These are phyloP conservation scores for Candida orba DNA, from an alignment of 805 yeast species.

Conservation along the genomic window DNA sequence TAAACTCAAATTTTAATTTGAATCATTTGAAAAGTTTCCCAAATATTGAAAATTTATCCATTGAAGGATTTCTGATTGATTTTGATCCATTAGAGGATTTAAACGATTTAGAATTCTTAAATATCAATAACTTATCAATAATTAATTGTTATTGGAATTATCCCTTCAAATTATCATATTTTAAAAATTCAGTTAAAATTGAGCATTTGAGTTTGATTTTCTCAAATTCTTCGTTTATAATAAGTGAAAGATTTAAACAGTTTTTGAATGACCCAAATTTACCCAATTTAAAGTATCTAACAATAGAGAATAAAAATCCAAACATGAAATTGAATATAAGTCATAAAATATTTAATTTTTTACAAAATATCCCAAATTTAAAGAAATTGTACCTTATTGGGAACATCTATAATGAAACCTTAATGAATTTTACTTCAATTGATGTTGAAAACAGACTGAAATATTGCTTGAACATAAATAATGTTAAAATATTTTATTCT, in stretches of 20 bases:
- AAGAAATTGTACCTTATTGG: slow-evolving; percentile 25
- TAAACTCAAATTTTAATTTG: slow-evolving; percentile 31
- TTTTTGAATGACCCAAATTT: slow-evolving; percentile 25
- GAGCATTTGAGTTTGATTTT: slow-evolving; percentile 22
- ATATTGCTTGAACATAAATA: slow-evolving; percentile 22
- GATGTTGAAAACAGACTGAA: slow-evolving; percentile 23
- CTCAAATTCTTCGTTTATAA: slow-evolving; percentile 24
- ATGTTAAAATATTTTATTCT: slow-evolving; percentile 29
- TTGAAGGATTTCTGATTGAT: slow-evolving; percentile 36
- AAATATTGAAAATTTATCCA: slow-evolving; percentile 26
- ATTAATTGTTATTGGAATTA: slow-evolving; percentile 50
- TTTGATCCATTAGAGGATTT: slow-evolving; percentile 29
- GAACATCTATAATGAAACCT: slow-evolving; percentile 28
- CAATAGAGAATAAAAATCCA: slow-evolving; percentile 24
- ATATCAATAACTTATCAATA: slow-evolving; percentile 26
- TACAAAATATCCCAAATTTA: slow-evolving; percentile 27
- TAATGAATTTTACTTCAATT: slow-evolving; percentile 22
- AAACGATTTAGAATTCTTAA: slow-evolving; percentile 13
- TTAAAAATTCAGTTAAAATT: slow-evolving; percentile 20
- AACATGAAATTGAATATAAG: slow-evolving; percentile 26
- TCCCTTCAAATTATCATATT: slow-evolving; percentile 38
- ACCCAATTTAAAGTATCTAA: slow-evolving; percentile 20
- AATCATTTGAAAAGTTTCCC: slow-evolving; percentile 35
- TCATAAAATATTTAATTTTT: slow-evolving; percentile 24
- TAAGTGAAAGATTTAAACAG: slow-evolving; percentile 29